These are phyloP conservation scores for Chaetomium sp. DNA, from an alignment of 2,329 filamentous ascomycete species.

Conservation along the genomic window DNA sequence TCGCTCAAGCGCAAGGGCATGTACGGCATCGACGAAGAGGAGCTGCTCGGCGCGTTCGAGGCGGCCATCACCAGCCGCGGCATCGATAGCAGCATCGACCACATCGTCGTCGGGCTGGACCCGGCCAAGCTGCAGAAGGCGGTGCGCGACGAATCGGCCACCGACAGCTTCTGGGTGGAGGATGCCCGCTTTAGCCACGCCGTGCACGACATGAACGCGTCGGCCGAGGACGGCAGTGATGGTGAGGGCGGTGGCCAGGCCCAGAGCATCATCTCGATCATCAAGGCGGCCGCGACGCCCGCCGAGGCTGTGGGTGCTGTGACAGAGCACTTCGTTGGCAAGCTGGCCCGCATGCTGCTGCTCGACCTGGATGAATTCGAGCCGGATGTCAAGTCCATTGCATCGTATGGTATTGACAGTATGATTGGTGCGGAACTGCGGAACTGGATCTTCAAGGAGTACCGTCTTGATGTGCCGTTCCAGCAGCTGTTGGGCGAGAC, in stretches of 20 bases:
- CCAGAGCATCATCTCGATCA: neutral
- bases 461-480: neutral
- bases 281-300: neutral
- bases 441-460: conserved; percentile 9
- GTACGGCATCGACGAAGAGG: conserved; percentile 39
- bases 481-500: neutral
- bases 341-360: neutral
- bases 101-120: conserved; percentile 3
- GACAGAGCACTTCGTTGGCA: neutral
- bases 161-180: conserved; percentile 1
- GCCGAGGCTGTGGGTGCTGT: neutral
- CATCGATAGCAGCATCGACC: neutral
- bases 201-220: conserved; percentile 1
- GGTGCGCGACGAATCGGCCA: neutral
- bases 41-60: conserved; percentile 36
- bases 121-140: neutral
- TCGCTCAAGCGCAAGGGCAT: conserved; percentile 36
- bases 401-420: conserved; percentile 6
- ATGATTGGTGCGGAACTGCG: conserved; percentile 1
- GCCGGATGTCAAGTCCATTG: neutral
- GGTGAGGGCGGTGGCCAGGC: neutral
- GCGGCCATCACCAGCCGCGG: conserved; percentile 4
- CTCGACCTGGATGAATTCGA: neutral
- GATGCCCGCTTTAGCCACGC: conserved; percentile 1
- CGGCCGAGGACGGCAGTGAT: neutral